Evolutionary conservation across 139 green algal species (phyloP), one percentile per base, ranked within the genome.

Genomic region (Chlorella sp.): DNA sequence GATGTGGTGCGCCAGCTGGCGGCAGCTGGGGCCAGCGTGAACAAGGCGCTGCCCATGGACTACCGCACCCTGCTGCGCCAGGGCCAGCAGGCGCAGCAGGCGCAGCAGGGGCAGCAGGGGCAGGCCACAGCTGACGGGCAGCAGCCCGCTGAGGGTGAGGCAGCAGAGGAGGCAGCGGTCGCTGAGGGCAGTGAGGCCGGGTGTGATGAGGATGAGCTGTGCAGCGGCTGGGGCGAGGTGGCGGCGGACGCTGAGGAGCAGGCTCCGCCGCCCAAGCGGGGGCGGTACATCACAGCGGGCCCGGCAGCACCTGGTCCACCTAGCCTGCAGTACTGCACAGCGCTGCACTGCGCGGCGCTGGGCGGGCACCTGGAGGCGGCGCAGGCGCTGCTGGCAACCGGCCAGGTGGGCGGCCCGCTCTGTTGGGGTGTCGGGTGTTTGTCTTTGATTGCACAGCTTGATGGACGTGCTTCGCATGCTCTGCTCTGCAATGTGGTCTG

Each of bases 1-100:
- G 87, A 90, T 64, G 60, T 88, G 7, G 87, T 90, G 54, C 73
- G 86, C 41, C 87, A 90, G 73, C 87, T 90, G 65, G 73, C 73
- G 40, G 70, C 74, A 24, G 87, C 84, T 19, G 87, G 87, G n/a
- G 76, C 75, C 75, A 43, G 76, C 65, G 24, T 54, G 5, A 79
- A 40, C 73, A 88, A 88, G 44, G 65, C 78, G 22, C 80, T 88
- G 40, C 87, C 85, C 60, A 83, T 81, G 48, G 84, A 88, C 56
- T 88, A 84, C 74, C 86, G 87, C 74, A 80, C 68, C 3, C 81
- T 86, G 16, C 56, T 86, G 38, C 46, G 43, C 40, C 81, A 81
- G 51, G 81, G 65, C 14, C 11, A 40, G 80, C 32, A 60, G 64
- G 28, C 43, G 48, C 26, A 62, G 32, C 30, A 20, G 26, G 41